phyloP scores from a whole-genome alignment of 2,329 filamentous ascomycete species.

The Monosporascus sp. region DNA sequence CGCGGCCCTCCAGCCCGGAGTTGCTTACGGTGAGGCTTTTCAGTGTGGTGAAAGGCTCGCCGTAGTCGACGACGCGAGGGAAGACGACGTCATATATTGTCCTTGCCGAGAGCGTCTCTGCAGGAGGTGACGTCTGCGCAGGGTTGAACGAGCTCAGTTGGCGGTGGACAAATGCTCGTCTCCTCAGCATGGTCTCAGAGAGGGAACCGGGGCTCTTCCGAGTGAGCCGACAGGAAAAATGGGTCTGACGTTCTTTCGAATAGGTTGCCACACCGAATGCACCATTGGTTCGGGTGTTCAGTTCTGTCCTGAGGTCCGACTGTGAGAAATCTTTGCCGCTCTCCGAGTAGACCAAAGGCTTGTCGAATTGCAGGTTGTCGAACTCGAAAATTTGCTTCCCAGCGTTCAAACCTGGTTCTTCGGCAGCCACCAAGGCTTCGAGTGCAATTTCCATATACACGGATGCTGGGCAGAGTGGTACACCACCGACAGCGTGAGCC shows the following conservation, averaged over 20 bases:
- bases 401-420: background rate
- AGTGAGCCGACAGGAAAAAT: conserved; percentile 3
- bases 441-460: conserved; percentile 18
- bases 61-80: conserved; percentile 24
- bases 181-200: conserved; percentile 2
- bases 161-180: conserved; percentile 5
- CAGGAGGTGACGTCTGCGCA: background rate
- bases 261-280: background rate
- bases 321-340: background rate
- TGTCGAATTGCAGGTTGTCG: conserved; percentile 1
- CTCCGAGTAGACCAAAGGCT: conserved; percentile 3
- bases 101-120: conserved; percentile 16
- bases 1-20: conserved; percentile 13
- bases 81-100: conserved; percentile 26
- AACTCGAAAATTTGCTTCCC: background rate
- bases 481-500: conserved; percentile 13
- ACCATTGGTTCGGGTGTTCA: background rate
- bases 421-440: conserved; percentile 8
- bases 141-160: conserved; percentile 1
- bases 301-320: background rate
- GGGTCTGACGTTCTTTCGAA: background rate
- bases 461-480: conserved; percentile 17
- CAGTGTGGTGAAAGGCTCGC: conserved; percentile 19
- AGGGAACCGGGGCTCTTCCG: background rate
- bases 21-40: conserved; percentile 19